Percentiles rank a stretch among this genome's conserved stretches.
phyloP scores from a whole-genome alignment of 2,329 filamentous ascomycete species.

The Aspergillus costaricaensis region DNA sequence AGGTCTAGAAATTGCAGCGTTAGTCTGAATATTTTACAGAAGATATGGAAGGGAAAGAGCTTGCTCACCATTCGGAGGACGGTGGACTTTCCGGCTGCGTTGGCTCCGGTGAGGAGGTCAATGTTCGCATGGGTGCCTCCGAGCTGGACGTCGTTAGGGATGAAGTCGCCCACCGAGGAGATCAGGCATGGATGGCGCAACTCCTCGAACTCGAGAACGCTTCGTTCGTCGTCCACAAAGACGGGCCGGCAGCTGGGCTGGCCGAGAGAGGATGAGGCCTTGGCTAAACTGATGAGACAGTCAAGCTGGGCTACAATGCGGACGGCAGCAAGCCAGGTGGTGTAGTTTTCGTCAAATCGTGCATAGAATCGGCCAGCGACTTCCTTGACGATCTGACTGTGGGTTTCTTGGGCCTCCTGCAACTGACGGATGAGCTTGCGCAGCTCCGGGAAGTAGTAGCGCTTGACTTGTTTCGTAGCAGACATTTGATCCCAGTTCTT shows the following conservation, averaged over 20 bases:
- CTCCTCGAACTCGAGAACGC: conserved; percentile 86
- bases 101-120: conserved; percentile 89
- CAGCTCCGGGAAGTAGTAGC: conserved; percentile 88
- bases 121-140: conserved; percentile 82
- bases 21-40: conserved; percentile 13
- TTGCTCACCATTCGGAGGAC: conserved; percentile 81
- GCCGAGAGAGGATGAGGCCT: conserved; percentile 79
- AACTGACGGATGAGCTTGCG: conserved; percentile 79
- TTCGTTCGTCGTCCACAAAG: conserved; percentile 84
- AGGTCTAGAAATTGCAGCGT: conserved; percentile 61
- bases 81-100: conserved; percentile 96
- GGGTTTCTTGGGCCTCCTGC: conserved; percentile 91
- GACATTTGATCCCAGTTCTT: conserved; percentile 96
- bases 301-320: conserved; percentile 90
- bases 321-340: conserved; percentile 83
- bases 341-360: conserved; percentile 85
- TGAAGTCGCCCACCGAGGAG: conserved; percentile 87
- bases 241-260: conserved; percentile 82
- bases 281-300: conserved; percentile 89
- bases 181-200: conserved; percentile 94
- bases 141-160: conserved; percentile 88
- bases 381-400: conserved; percentile 86
- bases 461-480: conserved; percentile 82
- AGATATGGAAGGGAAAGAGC: neutral
- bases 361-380: conserved; percentile 80